Conservation (phyloP, 805 yeast species). For the Cyberlindnera galapagoensis region DNA sequence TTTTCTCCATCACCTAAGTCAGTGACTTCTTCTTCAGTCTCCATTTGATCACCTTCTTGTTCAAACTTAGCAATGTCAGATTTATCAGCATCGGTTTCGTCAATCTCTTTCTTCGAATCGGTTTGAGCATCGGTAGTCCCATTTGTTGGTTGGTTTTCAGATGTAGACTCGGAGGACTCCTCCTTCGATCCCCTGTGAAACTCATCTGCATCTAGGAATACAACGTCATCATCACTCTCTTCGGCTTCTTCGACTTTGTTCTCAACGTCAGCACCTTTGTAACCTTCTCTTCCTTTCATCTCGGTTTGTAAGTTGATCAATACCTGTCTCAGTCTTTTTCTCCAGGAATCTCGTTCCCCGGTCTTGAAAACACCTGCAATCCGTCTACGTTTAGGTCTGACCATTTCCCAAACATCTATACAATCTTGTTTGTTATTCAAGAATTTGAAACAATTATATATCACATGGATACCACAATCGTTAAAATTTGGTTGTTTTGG, state of each 20-base stretch:
- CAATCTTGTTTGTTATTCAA: constrained; percentile 43
- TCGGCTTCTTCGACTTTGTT: constrained; percentile 4
- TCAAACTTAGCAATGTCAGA: not conserved
- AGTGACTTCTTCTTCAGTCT: not conserved
- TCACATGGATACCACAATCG: constrained; percentile 93
- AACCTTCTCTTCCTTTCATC: constrained; percentile 10
- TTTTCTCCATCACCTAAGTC: no score
- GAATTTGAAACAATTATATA: constrained; percentile 62
- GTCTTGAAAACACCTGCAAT: constrained; percentile 18
- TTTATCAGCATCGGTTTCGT: no score
- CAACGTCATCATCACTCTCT: constrained; percentile 8
- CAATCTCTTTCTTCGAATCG: no score
- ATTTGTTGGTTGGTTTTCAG: no score
- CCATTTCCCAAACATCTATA: constrained; percentile 39
- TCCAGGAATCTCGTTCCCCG: constrained; percentile 23
- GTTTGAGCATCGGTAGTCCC: no score
- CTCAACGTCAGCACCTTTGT: no score
- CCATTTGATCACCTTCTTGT: not conserved
- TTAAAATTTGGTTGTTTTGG: constrained; percentile 85
- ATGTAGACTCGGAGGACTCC: not conserved
- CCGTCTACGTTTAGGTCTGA: constrained; percentile 12
- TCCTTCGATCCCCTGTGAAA: constrained; percentile 2
- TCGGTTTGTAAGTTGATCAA: constrained; percentile 17
- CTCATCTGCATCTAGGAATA: constrained; percentile 10
- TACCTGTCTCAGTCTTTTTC: constrained; percentile 17